Evolutionary conservation across 164 flowering plant genomes (phyloP), one percentile per base, ranked within the genome.

Genomic region (Pachysandra terminalis): DNA sequence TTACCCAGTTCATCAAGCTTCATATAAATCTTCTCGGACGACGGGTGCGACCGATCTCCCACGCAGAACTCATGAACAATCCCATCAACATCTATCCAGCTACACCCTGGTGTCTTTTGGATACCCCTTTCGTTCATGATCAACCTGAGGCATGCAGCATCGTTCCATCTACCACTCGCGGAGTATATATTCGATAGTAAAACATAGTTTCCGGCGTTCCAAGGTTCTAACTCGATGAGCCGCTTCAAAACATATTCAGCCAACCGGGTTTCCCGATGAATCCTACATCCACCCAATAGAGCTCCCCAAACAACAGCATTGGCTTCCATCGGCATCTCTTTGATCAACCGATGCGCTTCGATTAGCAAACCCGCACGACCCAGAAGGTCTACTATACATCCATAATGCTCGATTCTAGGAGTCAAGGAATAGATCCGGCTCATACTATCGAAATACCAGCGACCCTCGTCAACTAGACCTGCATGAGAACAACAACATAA

Each of bases 281-380:
- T 66, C 67, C 72, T 72, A 59, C 78, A 78, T 17, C 78, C 75
- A 48, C 78, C 75, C 66, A 78, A 66, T 28, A 79, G 49, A 16
- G 81, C 81, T 16, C 79, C 79, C 81, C 76, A 73, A 19, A 75
- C 37, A 54, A 79, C 74, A 37, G 77, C 79, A 79, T 79, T 79
- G 17, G 79, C 77, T 68, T 68, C 72, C 57, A 79, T 26, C 15
- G 81, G 79, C 81, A 79, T 75, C 25, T 54, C 68, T 60, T 67
- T 70, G 59, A 79, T 75, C 64, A 78, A 55, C 27, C 72, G 74
- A 66, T 63, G 59, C 13, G 81, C 81, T 63, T 75, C 75, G 13
- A 66, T 52, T 28, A 78, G 32, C 15, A 69, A 72, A 49, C 81
- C 81, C 9, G 81, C 71, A 62, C 81, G 73, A 9, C 78, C 76